phyloP scores from a whole-genome alignment of 2,329 filamentous ascomycete genomes.

The Neurospora sp. region DNA sequence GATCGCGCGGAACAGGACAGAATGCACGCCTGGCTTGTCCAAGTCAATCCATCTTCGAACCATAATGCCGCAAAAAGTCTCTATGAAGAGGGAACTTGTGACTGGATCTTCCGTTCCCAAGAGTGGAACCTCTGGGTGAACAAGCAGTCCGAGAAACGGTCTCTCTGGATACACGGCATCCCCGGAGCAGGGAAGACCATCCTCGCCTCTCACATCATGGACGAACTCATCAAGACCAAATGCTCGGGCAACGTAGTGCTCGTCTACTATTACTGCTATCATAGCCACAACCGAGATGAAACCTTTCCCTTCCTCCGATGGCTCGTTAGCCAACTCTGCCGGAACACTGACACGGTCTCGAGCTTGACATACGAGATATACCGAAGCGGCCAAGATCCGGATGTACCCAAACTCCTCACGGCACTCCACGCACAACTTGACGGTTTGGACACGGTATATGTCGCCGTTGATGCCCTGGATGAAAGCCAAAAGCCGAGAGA shows the following conservation, averaged over 20 bases:
- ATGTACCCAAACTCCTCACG: not conserved
- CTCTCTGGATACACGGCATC: conserved; percentile 12
- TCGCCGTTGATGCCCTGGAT: conserved; percentile 23
- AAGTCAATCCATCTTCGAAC: not conserved
- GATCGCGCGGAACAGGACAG: not conserved
- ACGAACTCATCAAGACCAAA: not conserved
- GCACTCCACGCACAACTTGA: conserved; percentile 14
- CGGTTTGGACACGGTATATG: conserved; percentile 13
- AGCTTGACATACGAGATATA: conserved; percentile 1
- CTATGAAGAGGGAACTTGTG: conserved; percentile 8
- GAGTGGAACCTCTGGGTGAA: conserved; percentile 9
- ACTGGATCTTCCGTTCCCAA: conserved; percentile 8
- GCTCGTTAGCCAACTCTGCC: conserved; percentile 18
- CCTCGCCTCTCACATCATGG: conserved; percentile 7
- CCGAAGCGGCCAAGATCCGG: not conserved
- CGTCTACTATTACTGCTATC: conserved; percentile 24
- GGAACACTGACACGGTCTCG: conserved; percentile 6
- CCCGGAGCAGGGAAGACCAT: conserved; percentile 14
- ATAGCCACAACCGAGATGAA: conserved; percentile 20
- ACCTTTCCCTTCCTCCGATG: conserved; percentile 19
- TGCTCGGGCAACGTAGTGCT: not conserved
- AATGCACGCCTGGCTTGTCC: not conserved
- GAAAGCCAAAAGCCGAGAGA: conserved; percentile 13
- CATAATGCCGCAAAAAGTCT: conserved; percentile 1
- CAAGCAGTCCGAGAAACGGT: not conserved